Evolutionary conservation across 2,329 filamentous ascomycete species (phyloP).

Genomic region (Elsinoe fawcettii): DNA sequence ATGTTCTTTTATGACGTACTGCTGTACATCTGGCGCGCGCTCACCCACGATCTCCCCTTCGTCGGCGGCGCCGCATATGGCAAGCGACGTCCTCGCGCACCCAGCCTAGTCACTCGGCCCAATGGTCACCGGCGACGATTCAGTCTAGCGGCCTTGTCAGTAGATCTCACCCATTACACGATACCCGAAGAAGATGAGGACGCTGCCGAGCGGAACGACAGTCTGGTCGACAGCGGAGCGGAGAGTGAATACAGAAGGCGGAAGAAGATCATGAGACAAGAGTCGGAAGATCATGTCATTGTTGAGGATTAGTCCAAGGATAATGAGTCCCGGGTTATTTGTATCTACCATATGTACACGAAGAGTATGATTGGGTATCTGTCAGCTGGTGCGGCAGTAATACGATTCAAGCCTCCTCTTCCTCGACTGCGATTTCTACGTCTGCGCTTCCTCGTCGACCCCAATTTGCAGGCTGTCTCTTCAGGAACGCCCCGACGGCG

Average conservation of each 20-base stretch:
- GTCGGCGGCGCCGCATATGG: constrained; percentile 55
- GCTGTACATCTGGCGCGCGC: constrained; percentile 53
- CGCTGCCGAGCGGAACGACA: constrained; percentile 6
- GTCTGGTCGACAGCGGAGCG: constrained; percentile 7
- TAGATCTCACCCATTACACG: constrained; percentile 6
- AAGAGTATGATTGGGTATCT: constrained; percentile 2
- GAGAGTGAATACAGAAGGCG: constrained; percentile 6
- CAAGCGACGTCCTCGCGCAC: constrained; percentile 52
- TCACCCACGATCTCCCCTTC: constrained; percentile 52
- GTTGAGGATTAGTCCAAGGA: neutral
- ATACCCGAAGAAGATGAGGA: constrained; percentile 11
- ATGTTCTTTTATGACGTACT: constrained; percentile 57
- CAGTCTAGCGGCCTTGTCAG: constrained; percentile 23
- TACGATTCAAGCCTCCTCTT: constrained; percentile 1
- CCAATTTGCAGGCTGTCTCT: constrained; percentile 85
- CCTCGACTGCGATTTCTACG: constrained; percentile 9
- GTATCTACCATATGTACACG: constrained; percentile 11
- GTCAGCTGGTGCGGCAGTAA: neutral
- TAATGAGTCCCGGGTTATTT: neutral
- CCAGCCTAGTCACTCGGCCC: constrained; percentile 52
- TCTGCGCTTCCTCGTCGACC: constrained; percentile 51
- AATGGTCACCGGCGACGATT: constrained; percentile 41
- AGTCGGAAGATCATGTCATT: constrained; percentile 1
- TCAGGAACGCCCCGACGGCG: constrained; percentile 87
- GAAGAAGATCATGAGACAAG: neutral